Evolutionary conservation across 2,329 filamentous ascomycete genomes (phyloP).

Genomic region (Thermochaetoides dissita): DNA sequence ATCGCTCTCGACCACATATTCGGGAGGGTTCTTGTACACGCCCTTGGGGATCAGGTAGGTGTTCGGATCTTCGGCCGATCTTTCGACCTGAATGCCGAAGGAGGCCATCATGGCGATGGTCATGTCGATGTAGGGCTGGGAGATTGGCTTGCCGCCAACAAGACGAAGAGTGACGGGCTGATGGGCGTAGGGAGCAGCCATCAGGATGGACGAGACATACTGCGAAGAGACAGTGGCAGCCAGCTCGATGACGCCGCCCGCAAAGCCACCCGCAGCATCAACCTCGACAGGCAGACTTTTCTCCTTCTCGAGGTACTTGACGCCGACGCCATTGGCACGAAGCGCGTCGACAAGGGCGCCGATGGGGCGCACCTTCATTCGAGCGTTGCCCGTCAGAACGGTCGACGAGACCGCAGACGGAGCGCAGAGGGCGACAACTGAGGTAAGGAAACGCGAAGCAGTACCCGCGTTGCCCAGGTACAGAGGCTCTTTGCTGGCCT

Average conservation of each 20-base stretch:
- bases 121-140: conserved; percentile 96
- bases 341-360: conserved; percentile 86
- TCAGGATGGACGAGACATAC: conserved; percentile 90
- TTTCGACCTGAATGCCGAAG: conserved; percentile 71
- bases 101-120: conserved; percentile 93
- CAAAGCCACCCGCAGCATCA: conserved; percentile 67
- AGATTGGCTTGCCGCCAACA: conserved; percentile 94
- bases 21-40: conserved; percentile 64
- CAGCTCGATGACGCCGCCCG: conserved; percentile 77
- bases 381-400: conserved; percentile 78
- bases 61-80: conserved; percentile 64
- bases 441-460: conserved; percentile 87
- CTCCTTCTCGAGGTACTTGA: conserved; percentile 73
- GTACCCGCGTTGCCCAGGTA: conserved; percentile 96
- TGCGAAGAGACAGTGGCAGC: conserved; percentile 96
- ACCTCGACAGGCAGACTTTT: conserved; percentile 75
- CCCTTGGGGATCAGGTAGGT: conserved; percentile 90
- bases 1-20: conserved; percentile 91
- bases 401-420: conserved; percentile 53
- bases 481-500: conserved; percentile 60
- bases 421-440: conserved; percentile 71
- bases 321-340: conserved; percentile 68
- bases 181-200: conserved; percentile 95
- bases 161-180: conserved; percentile 79
- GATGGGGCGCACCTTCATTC: conserved; percentile 94